Evolutionary conservation across 108 stramenopile species (phyloP).

Genomic region (Cyclotella sp.): DNA sequence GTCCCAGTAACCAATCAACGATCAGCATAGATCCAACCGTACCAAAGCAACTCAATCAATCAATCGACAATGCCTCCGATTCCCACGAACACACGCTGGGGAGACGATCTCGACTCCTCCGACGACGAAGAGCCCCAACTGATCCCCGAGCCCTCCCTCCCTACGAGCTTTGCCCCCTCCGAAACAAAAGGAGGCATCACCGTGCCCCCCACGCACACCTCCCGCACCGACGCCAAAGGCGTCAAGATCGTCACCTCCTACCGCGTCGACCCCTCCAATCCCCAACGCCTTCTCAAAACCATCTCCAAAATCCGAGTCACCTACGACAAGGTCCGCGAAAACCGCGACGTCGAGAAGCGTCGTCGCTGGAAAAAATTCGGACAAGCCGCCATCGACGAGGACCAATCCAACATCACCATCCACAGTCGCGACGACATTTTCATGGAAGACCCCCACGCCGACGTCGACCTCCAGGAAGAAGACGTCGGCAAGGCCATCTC

Average conservation of each 20-base stretch:
- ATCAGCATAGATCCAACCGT: too few species aligned
- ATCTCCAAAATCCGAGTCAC: slow-evolving; percentile 74
- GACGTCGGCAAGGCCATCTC: slow-evolving; percentile 77
- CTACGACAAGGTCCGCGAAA: slow-evolving; percentile 60
- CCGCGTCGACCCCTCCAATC: slow-evolving; percentile 72
- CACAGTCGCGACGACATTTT: slow-evolving; percentile 80
- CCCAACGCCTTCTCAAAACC: slow-evolving; percentile 77
- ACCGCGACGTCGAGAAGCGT: slow-evolving; percentile 69
- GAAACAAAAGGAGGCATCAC: slow-evolving; percentile 39
- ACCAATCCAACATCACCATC: slow-evolving; percentile 80
- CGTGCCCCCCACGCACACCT: slow-evolving; percentile 87
- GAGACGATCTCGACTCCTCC: slow-evolving; percentile 47
- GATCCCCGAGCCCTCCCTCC: slow-evolving; percentile 5
- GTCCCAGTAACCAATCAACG: too few species aligned
- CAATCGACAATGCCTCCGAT: slow-evolving; percentile 25
- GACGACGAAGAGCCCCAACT: slow-evolving; percentile 36
- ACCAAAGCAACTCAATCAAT: neutral
- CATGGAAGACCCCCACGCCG: slow-evolving; percentile 89
- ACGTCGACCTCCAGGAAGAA: slow-evolving; percentile 89
- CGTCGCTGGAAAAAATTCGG: slow-evolving; percentile 90
- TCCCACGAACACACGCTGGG: slow-evolving; percentile 27
- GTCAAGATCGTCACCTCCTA: slow-evolving; percentile 89
- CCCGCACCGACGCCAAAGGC: slow-evolving; percentile 81
- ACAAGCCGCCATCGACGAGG: slow-evolving; percentile 68
- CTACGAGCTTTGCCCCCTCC: slow-evolving; percentile 23